These are phyloP conservation scores for Aspergillus brunneoviolaceus DNA, from an alignment of 2,329 filamentous ascomycete species.

Conservation along the genomic window DNA sequence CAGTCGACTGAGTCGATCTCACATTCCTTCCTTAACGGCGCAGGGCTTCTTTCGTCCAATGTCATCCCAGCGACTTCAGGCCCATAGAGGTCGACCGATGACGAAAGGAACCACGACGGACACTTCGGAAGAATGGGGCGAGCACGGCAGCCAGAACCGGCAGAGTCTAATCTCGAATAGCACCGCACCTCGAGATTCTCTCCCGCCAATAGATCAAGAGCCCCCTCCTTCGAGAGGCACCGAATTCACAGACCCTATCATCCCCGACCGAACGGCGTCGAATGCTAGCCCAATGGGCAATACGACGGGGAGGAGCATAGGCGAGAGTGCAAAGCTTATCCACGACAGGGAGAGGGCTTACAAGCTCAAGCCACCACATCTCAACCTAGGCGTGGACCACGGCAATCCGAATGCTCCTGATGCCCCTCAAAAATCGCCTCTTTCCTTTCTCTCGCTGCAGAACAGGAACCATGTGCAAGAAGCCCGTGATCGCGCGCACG, in stretches of 20 bases:
- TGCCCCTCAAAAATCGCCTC: conserved; percentile 67
- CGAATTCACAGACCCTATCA: conserved; percentile 73
- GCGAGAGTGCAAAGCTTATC: conserved; percentile 77
- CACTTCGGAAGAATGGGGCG: conserved; percentile 45
- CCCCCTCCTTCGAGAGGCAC: conserved; percentile 74
- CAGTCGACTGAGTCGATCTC: conserved; percentile 74
- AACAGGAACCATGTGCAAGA: conserved; percentile 51
- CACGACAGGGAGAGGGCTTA: conserved; percentile 52
- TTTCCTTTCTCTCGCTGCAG: conserved; percentile 68
- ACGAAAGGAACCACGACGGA: conserved; percentile 33
- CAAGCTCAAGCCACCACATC: conserved; percentile 41
- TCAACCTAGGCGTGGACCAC: conserved; percentile 62
- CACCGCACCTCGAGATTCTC: conserved; percentile 41
- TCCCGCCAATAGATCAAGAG: conserved; percentile 47
- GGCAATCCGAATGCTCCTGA: conserved; percentile 55
- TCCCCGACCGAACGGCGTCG: conserved; percentile 67
- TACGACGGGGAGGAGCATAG: conserved; percentile 62
- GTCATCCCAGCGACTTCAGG: conserved; percentile 92
- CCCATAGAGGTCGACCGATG: conserved; percentile 66
- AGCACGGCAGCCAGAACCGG: conserved; percentile 52
- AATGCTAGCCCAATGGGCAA: conserved; percentile 70
- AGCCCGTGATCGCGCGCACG: conserved; percentile 65
- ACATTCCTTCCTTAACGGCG: conserved; percentile 84
- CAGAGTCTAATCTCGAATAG: conserved; percentile 61
- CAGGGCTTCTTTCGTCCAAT: conserved; percentile 94